Evolutionary conservation across 306 rosid species (phyloP).

Genomic region (Vigna reflexopilosa): DNA sequence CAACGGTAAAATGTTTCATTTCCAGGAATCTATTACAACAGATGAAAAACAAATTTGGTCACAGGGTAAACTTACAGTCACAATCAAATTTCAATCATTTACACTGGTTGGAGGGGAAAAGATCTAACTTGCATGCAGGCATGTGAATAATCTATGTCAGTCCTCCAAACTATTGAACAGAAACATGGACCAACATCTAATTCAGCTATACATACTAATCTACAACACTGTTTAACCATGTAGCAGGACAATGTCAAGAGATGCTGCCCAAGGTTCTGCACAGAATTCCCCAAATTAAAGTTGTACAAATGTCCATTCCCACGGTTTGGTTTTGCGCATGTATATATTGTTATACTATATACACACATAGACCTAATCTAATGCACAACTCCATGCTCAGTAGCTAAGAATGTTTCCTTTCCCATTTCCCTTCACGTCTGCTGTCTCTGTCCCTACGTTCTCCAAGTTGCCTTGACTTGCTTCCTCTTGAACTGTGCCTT

Average conservation of each 20-base stretch:
- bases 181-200: neutral
- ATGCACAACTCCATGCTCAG: neutral
- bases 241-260: slow-evolving; percentile 10
- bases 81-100: neutral
- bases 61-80: neutral
- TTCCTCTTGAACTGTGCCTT: slow-evolving; percentile 82
- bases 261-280: slow-evolving; percentile 27
- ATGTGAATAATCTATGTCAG: slow-evolving; percentile 20
- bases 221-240: slow-evolving; percentile 40
- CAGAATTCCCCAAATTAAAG: slow-evolving; percentile 3
- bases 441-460: slow-evolving; percentile 85
- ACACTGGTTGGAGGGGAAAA: neutral
- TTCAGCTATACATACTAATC: slow-evolving; percentile 16
- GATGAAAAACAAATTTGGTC: neutral
- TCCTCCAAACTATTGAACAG: slow-evolving; percentile 26
- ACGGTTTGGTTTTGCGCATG: slow-evolving; percentile 26
- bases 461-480: slow-evolving; percentile 77
- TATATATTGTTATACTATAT: neutral
- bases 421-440: slow-evolving; percentile 97
- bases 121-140: neutral
- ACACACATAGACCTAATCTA: neutral
- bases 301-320: slow-evolving; percentile 20
- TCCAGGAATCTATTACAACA: neutral
- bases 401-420: slow-evolving; percentile 77
- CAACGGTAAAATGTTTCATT: neutral